Conservation (phyloP, 2,329 filamentous ascomycete species). For the Pseudogymnoascus sp. region DNA sequence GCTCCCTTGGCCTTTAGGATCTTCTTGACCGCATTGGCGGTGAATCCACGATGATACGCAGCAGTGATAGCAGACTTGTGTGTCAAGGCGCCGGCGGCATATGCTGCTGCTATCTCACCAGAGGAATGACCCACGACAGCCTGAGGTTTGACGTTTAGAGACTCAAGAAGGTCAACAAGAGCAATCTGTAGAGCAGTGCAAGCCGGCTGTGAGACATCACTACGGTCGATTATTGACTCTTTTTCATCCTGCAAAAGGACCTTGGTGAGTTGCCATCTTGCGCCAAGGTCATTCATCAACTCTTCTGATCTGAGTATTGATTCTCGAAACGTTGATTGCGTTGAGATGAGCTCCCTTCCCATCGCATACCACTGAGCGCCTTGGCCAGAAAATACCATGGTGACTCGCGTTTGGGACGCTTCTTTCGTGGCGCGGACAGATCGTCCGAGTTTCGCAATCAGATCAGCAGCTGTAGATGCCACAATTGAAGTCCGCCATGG, state of each 20-base stretch:
- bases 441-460: constrained; percentile 10
- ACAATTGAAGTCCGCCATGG: constrained; percentile 11
- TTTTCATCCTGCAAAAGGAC: neutral
- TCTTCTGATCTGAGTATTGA: constrained; percentile 10
- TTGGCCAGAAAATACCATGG: constrained; percentile 21
- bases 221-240: neutral
- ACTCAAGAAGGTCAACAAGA: constrained; percentile 37
- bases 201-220: constrained; percentile 32
- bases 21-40: constrained; percentile 24
- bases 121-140: constrained; percentile 40
- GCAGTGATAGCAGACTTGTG: constrained; percentile 32
- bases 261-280: constrained; percentile 15
- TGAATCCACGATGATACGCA: constrained; percentile 36
- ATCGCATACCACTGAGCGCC: constrained; percentile 23
- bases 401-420: neutral
- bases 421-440: constrained; percentile 19
- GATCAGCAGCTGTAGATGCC: constrained; percentile 21
- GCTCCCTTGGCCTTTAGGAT: constrained; percentile 32
- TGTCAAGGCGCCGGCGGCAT: constrained; percentile 32
- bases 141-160: constrained; percentile 33
- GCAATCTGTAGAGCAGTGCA: constrained; percentile 42
- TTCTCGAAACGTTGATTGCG: constrained; percentile 9
- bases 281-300: constrained; percentile 13
- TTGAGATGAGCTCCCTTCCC: constrained; percentile 19
- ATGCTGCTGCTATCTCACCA: constrained; percentile 43